Percentiles rank a stretch among this genome's conserved stretches.
Evolutionary conservation across 441 rosid genomes (phyloP).

Genomic region (Gossypium aridum): DNA sequence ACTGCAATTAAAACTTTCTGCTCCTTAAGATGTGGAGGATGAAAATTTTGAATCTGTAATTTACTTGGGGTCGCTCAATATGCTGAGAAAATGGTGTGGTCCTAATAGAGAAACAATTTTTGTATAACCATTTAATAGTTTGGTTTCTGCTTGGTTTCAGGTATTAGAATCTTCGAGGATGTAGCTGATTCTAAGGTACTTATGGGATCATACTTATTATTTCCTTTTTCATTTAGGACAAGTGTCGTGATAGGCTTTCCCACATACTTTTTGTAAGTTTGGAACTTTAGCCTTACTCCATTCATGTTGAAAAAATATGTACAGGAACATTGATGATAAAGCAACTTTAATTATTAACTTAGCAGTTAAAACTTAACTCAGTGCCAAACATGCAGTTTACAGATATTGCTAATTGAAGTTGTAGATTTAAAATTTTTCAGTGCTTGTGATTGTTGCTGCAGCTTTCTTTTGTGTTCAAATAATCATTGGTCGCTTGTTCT

Average conservation of each 20-base stretch:
- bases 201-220: background rate
- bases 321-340: background rate
- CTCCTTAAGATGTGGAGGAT: background rate
- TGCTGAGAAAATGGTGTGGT: background rate
- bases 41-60: background rate
- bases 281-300: background rate
- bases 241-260: background rate
- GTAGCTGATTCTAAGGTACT: constrained; percentile 77
- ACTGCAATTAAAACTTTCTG: background rate
- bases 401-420: background rate
- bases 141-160: constrained; percentile 38
- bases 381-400: background rate
- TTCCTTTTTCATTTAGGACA: background rate
- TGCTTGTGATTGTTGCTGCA: constrained; percentile 2
- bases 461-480: background rate
- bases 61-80: background rate
- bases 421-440: background rate
- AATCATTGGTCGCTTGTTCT: background rate
- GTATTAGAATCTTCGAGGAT: constrained; percentile 94
- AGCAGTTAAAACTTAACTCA: background rate
- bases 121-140: constrained; percentile 6
- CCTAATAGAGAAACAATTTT: background rate
- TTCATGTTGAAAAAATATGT: background rate
- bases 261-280: background rate
- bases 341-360: background rate